Base-by-base conservation (phyloP, 1,139 yeast genomes). In the Magnusiomyces tetraspermus region DNA sequence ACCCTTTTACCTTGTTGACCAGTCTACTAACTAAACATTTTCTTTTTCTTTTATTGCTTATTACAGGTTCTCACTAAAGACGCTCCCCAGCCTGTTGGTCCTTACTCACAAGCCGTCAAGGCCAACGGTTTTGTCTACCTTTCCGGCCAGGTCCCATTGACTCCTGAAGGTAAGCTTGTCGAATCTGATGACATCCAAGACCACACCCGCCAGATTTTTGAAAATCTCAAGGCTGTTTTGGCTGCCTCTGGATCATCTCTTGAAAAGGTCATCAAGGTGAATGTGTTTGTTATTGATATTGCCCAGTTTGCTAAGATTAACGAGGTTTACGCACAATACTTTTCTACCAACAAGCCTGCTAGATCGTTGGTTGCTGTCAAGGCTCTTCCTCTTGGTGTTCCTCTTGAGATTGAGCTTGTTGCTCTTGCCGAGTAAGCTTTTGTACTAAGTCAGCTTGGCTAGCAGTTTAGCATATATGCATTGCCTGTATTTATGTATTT, bases 1-100 rank as follows among this genome's bases (percentile, higher is more conserved):
- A n/a, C n/a, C n/a, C n/a, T n/a, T n/a, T n/a, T n/a, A n/a, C n/a
- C n/a, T n/a, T n/a, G n/a, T n/a, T n/a, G n/a, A n/a, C n/a, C n/a
- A n/a, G n/a, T n/a, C n/a, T n/a, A n/a, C n/a, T n/a, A n/a, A n/a
- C n/a, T n/a, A n/a, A n/a, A n/a, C n/a, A n/a, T n/a, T n/a, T n/a
- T n/a, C n/a, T n/a, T 11, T 11, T 28, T 28, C 11, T 6, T 8
- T 8, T 8, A 28, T 28, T 28, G 6, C 33, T 28, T 8, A 19
- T 19, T 42, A 48, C 48, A 59, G 60, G 59, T 67, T 47, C 59
- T 62, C 64, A 83, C 95, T 53, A 76, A 80, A 57, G 76, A 76
- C 61, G 96, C 96, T 38, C 97, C 97, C 63, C 88, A 95, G 57
- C 95, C 97, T 59, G 96, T 96, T 50, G 97, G 96, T 53, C 81